phyloP scores from a whole-genome alignment of 1,284 basidiomycete genomes.

The Erythrobasidium hasegawianum region DNA sequence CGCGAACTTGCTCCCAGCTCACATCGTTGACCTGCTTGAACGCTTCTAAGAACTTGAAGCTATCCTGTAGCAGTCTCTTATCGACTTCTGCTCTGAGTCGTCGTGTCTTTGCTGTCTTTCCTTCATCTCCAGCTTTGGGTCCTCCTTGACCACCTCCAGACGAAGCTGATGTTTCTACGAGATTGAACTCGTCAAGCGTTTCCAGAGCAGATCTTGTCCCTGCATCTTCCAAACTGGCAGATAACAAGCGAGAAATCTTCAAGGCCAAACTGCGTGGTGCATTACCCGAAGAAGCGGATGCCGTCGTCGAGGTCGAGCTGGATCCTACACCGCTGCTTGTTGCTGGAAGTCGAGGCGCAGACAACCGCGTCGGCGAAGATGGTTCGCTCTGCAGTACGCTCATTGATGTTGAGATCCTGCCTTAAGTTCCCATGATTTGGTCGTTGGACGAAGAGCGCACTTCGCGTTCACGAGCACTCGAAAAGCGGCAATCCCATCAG shows the following conservation, averaged over 20 bases:
- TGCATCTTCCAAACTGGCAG: slow-evolving; percentile 71
- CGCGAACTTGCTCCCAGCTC: slow-evolving; percentile 46
- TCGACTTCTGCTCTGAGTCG: slow-evolving; percentile 80
- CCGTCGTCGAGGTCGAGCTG: no score
- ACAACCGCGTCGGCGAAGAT: no score
- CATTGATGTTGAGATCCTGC: no score
- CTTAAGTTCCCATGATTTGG: no score
- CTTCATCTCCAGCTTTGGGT: slow-evolving; percentile 28
- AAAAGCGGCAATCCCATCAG: no score
- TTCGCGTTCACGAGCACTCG: no score
- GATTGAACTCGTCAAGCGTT: slow-evolving; percentile 74
- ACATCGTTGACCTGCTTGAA: slow-evolving; percentile 84
- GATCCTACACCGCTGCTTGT: no score
- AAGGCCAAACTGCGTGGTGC: slow-evolving; percentile 32
- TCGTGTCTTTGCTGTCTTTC: slow-evolving; percentile 53
- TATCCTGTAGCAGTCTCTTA: slow-evolving; percentile 69
- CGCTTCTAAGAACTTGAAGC: slow-evolving; percentile 71
- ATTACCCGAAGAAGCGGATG: background rate
- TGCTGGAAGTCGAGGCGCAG: no score
- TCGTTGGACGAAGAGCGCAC: no score
- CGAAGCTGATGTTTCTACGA: slow-evolving; percentile 7
- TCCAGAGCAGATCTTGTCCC: slow-evolving; percentile 73
- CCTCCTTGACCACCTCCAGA: no score
- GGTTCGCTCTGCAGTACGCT: no score
- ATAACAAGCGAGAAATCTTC: slow-evolving; percentile 55